phyloP scores from a whole-genome alignment of 768 basidiomycete species.

The Rubroboletus satanas region DNA sequence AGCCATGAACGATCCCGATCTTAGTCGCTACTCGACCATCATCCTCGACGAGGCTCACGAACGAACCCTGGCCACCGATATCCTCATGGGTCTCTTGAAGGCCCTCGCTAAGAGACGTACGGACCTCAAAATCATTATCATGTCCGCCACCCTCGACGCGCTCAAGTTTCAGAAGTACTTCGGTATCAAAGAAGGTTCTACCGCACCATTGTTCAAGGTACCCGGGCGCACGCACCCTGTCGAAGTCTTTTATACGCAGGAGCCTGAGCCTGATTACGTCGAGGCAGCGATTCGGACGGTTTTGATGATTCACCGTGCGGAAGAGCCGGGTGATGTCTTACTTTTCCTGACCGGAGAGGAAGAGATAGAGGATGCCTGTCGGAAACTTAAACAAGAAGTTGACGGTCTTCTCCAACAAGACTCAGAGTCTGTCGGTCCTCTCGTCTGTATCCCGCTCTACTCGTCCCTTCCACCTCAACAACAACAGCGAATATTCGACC shows the following conservation, averaged over 20 bases:
- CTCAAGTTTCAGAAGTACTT: conserved; percentile 98
- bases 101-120: conserved; percentile 69
- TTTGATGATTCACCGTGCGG: conserved; percentile 94
- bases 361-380: conserved; percentile 95
- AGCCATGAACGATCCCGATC: conserved; percentile 93
- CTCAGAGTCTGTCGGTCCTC: conserved; percentile 74
- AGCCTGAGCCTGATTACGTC: conserved; percentile 93
- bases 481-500: conserved; percentile 95
- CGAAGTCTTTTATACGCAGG: conserved; percentile 91
- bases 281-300: conserved; percentile 96
- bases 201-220: conserved; percentile 83
- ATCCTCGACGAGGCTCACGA: conserved; percentile 99
- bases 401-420: conserved; percentile 76
- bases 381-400: conserved; percentile 88
- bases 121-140: conserved; percentile 96
- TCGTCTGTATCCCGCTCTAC: conserved; percentile 90
- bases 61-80: conserved; percentile 95
- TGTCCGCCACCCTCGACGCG: conserved; percentile 97
- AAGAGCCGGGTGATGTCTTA: conserved; percentile 88
- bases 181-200: conserved; percentile 37
- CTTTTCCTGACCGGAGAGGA: conserved; percentile 98
- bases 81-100: conserved; percentile 96
- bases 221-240: conserved; percentile 94
- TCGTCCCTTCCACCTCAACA: conserved; percentile 92
- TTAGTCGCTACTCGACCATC: conserved; percentile 91